phyloP scores from a whole-genome alignment of 116 monocot species.

The Posidonia oceanica region DNA sequence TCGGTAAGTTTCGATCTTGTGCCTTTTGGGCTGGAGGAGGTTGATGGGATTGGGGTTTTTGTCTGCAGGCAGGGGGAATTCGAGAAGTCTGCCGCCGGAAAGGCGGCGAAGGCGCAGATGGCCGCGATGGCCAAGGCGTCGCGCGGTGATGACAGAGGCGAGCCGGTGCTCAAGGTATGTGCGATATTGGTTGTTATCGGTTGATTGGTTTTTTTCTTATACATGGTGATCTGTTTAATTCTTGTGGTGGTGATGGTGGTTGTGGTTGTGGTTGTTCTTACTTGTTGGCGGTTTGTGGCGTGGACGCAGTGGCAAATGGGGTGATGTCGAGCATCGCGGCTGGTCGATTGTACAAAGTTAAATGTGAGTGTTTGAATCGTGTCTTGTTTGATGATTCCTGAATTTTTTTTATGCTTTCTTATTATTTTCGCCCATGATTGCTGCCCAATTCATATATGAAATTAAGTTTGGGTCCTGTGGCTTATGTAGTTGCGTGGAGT shows the following conservation, averaged over 20 bases:
- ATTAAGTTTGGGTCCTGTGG: too few relatives aligned
- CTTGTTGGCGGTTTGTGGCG: not conserved
- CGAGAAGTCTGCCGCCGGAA: constrained; percentile 54
- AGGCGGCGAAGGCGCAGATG: constrained; percentile 52
- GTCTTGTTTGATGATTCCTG: not conserved
- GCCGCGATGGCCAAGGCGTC: constrained; percentile 29
- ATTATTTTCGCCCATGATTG: not conserved
- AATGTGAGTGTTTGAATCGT: constrained; percentile 1
- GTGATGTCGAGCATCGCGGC: constrained; percentile 6
- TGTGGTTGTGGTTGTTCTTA: not conserved
- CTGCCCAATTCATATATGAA: not conserved
- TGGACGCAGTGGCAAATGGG: constrained; percentile 40
- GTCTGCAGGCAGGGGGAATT: constrained; percentile 52
- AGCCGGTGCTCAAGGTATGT: constrained; percentile 66
- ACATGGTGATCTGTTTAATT: not conserved
- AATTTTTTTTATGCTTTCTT: not conserved
- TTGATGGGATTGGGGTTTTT: not conserved
- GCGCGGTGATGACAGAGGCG: constrained; percentile 20
- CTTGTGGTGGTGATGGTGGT: not conserved
- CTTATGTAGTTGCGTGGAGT: too few relatives aligned
- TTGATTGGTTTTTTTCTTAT: not conserved
- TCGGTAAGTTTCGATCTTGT: not conserved
- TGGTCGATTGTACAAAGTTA: not conserved
- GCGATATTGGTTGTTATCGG: too few relatives aligned
- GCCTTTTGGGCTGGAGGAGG: not conserved